phyloP scores from a whole-genome alignment of 2,329 filamentous ascomycete species.

The Epichloe aotearoae region DNA sequence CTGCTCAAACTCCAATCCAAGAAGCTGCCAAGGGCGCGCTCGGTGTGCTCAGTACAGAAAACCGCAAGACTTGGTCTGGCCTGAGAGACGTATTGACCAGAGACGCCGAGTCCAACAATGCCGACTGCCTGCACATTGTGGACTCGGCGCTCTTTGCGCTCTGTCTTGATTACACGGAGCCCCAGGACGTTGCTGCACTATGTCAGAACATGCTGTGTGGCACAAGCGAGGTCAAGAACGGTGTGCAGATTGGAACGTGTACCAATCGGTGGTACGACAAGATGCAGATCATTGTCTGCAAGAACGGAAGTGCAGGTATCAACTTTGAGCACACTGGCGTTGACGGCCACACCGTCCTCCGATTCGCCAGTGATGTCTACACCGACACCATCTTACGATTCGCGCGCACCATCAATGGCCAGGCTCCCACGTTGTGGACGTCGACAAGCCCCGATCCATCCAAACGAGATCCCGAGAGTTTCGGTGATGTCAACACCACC shows the following conservation, averaged over 20 bases:
- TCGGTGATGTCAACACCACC: conserved; percentile 84
- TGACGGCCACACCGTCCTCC: conserved; percentile 89
- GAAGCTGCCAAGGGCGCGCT: conserved; percentile 91
- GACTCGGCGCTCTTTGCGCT: conserved; percentile 88
- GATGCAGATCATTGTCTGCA: conserved; percentile 96
- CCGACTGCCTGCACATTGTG: conserved; percentile 88
- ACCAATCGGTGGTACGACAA: conserved; percentile 99
- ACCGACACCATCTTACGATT: conserved; percentile 96
- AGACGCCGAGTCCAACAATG: conserved; percentile 83
- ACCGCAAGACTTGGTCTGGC: conserved; percentile 90
- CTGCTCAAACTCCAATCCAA: conserved; percentile 75
- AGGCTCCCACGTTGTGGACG: conserved; percentile 83
- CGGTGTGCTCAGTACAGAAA: conserved; percentile 90
- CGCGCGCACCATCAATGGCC: conserved; percentile 86
- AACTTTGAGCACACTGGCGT: conserved; percentile 99
- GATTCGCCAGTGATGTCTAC: conserved; percentile 92
- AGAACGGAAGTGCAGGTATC: conserved; percentile 95
- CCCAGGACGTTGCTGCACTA: conserved; percentile 64
- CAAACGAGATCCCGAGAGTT: conserved; percentile 80
- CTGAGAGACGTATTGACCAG: conserved; percentile 76
- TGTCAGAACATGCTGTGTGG: conserved; percentile 98
- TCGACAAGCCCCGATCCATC: conserved; percentile 83
- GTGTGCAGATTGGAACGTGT: conserved; percentile 92
- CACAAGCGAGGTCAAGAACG: conserved; percentile 79
- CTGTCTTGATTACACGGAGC: conserved; percentile 86